Evolutionary conservation across 768 basidiomycete genomes (phyloP).

Genomic region (Kwoniella pini): DNA sequence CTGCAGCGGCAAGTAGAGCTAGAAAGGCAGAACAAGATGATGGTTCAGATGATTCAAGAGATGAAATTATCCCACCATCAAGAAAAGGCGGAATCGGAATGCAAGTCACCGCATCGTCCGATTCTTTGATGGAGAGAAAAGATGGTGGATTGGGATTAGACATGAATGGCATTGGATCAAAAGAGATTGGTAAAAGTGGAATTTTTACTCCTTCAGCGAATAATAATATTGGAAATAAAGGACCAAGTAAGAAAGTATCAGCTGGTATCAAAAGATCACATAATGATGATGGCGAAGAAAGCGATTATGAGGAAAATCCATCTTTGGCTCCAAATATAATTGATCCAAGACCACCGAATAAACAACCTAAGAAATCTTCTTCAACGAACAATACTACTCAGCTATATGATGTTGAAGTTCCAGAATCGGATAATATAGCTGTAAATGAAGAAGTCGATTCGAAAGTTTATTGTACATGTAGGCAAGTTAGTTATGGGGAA

Average conservation of each 20-base stretch:
- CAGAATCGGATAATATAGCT: slow-evolving; percentile 19
- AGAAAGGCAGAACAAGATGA: slow-evolving; percentile 36
- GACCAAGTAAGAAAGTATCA: slow-evolving; percentile 4
- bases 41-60: slow-evolving; percentile 31
- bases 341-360: no score
- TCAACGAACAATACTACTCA: slow-evolving; percentile 1
- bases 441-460: slow-evolving; percentile 42
- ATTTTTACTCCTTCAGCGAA: slow-evolving; percentile 21
- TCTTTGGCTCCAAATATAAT: no score
- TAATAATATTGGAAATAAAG: slow-evolving; percentile 8
- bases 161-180: slow-evolving; percentile 16
- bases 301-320: no score
- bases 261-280: slow-evolving; percentile 31
- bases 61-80: background rate
- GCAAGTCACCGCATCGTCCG: slow-evolving; percentile 24
- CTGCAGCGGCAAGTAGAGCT: slow-evolving; percentile 39
- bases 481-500: slow-evolving; percentile 53
- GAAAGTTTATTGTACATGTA: slow-evolving; percentile 48
- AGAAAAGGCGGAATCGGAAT: slow-evolving; percentile 14
- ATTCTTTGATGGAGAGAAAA: slow-evolving; percentile 25
- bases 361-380: background rate
- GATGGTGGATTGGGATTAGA: slow-evolving; percentile 30
- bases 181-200: slow-evolving; percentile 4
- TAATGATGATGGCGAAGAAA: slow-evolving; percentile 22
- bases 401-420: background rate